Evolutionary conservation across 257 asterid species (phyloP).

Genomic region (Gynochthodes officinalis): DNA sequence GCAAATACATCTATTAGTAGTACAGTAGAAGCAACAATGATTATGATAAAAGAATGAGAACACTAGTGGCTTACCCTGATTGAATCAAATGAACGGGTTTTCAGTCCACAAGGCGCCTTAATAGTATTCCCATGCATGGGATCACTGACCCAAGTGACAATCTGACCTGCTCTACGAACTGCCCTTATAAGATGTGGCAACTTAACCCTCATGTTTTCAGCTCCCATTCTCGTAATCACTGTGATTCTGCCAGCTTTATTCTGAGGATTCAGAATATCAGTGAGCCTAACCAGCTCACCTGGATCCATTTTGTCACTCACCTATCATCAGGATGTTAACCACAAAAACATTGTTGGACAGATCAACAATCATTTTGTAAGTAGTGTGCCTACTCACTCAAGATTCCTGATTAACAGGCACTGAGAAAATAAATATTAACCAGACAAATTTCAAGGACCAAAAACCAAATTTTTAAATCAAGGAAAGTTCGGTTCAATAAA

Average conservation of each 20-base stretch:
- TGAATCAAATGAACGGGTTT: slow-evolving; percentile 74
- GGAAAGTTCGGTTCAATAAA: background rate
- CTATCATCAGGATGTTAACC: slow-evolving; percentile 24
- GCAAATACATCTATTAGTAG: background rate
- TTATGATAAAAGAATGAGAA: background rate
- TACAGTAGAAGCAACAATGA: background rate
- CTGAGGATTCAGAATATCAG: slow-evolving; percentile 64
- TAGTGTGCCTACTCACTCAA: background rate
- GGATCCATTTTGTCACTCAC: slow-evolving; percentile 82
- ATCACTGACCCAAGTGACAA: slow-evolving; percentile 81
- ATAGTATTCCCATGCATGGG: slow-evolving; percentile 83
- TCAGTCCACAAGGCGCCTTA: slow-evolving; percentile 78
- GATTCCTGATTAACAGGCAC: background rate
- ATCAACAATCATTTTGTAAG: background rate
- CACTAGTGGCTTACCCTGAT: slow-evolving; percentile 45
- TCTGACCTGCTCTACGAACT: slow-evolving; percentile 68
- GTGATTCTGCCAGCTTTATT: slow-evolving; percentile 72
- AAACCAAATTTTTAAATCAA: background rate
- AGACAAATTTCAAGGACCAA: background rate
- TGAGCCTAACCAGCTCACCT: slow-evolving; percentile 59
- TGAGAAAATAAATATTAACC: background rate
- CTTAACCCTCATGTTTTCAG: slow-evolving; percentile 74
- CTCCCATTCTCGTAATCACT: slow-evolving; percentile 70
- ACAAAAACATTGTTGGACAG: background rate
- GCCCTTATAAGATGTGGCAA: slow-evolving; percentile 66